Base-by-base conservation (phyloP, 495 filamentous ascomycete genomes). In the Neohortaea acidophila region DNA sequence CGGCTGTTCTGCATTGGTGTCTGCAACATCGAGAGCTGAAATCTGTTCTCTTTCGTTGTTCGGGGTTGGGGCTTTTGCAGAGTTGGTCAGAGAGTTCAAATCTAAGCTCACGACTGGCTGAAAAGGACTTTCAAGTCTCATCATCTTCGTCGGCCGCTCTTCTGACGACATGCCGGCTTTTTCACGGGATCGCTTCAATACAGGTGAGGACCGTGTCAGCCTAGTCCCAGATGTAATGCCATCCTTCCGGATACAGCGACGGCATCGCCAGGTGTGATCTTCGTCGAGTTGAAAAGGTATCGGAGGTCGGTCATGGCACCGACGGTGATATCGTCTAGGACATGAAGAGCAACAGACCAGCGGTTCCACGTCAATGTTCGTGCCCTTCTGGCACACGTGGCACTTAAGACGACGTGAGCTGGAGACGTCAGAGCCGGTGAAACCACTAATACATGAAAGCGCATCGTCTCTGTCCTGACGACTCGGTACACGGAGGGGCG, bases 291-390 rank as follows among this genome's bases (percentile, higher is more conserved):
- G 20, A 11, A 14, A 2, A 2, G 38, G 38, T 27, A 44, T 31
- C 8, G 36, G 6, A 6, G 47, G 50, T 15, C 21, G 19, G 9
- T 21, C 8, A 20, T 53, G 51, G 21, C 51, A 53, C 7, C 44
- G 39, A 8, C 36, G 36, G 33, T 53, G 51, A 28, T 47, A 53
- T 2, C 43, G 39, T 5, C 51, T 39, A 2, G 21, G 35, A 29
- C 51, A 53, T 2, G 47, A 37, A 3, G 36, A 30, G 31, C 51
- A 53, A 7, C 26, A 15, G 12, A 40, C 31, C 0, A 51, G 30
- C 7, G 33, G 12, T 23, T 53, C 49, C 3, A 13, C 18, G 12
- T 42, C 42, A 5, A 32, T 21, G 14, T 20, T 20, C 12, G 37
- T 31, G n/a, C 11, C 29, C 5, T n/a, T 21, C 21, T 37, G 39